Base-by-base conservation (phyloP, 208 protist species). In the Crithidia thermophila region DNA sequence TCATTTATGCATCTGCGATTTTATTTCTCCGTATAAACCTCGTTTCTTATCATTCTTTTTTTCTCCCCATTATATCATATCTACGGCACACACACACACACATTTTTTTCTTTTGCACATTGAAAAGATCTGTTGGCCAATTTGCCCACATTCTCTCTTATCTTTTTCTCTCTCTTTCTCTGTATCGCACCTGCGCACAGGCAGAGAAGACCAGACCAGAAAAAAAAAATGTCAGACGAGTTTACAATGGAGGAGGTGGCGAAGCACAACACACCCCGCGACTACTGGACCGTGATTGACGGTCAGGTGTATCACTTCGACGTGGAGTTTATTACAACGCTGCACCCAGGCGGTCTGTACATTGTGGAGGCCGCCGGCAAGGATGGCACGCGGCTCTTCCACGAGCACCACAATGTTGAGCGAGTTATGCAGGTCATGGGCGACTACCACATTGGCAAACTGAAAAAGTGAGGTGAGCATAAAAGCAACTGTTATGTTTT, bases 231-330 rank as follows among this genome's bases (percentile, higher is more conserved):
- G 53, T 46, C 67, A 9, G 50, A 9, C 0, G 57, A 62, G 42
- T 84, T 72, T 49, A 82, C 75, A 4, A 27, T 18, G 16, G 71
- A 67, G 21, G 75, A 85, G 47, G 67, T 88, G 34, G 71, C 77
- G 3, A 28, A 63, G 27, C 83, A 86, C 67, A 81, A 84, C 53
- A 79, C 60, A 8, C 16, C 42, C 21, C 43, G 42, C n/a, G 79
- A 84, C 59, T 89, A 37, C 62, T 89, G 80, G 83, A 77, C 79
- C 9, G 75, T 89, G 18, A 47, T 87, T 11, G 39, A 77, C n/a
- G 67, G 79, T 4, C 27, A 81, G 2, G 75, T 86, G 16, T 87
- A 87, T 27, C 61, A 64, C 49, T 61, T 84, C 5, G 70, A 77
- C 31, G 61, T 65, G 14, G 74, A 74, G 39, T 81, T 84, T 37